phyloP scores from a whole-genome alignment of 371 early-diverging fungal species.

The Actinomortierella wolfii region DNA sequence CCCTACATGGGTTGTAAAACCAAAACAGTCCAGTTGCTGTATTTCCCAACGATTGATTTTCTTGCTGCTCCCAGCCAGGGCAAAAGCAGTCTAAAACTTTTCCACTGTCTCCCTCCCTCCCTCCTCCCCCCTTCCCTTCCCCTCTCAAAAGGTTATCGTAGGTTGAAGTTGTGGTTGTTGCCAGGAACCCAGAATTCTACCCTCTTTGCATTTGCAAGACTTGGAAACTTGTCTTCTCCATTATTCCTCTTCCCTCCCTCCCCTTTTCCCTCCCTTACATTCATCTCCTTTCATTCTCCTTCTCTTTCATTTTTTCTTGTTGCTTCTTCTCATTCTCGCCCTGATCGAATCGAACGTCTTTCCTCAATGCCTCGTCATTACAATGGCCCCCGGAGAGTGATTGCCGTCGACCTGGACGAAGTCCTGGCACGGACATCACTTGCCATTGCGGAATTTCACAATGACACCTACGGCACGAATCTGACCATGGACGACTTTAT shows the following conservation, averaged over 20 bases:
- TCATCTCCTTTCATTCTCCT: not conserved
- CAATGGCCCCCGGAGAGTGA: constrained; percentile 47
- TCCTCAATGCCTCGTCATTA: constrained; percentile 27
- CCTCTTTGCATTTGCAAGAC: not conserved
- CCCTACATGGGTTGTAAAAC: not conserved
- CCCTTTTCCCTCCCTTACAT: not conserved
- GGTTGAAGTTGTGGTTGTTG: too few species aligned
- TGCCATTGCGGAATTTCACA: constrained; percentile 53
- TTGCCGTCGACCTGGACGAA: constrained; percentile 60
- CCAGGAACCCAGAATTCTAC: not conserved
- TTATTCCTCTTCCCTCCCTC: not conserved
- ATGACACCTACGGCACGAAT: constrained; percentile 48
- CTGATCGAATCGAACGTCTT: not conserved
- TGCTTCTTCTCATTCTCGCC: too few species aligned
- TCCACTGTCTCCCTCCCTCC: not conserved
- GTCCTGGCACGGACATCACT: constrained; percentile 52
- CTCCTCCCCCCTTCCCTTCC: not conserved
- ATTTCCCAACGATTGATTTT: not conserved
- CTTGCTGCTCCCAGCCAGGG: not conserved
- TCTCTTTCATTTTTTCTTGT: not conserved
- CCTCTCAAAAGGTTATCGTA: not conserved
- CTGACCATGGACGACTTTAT: constrained; percentile 48
- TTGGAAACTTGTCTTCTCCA: too few species aligned
- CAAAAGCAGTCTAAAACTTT: not conserved
- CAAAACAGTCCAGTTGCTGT: not conserved